Evolutionary conservation across 2,329 filamentous ascomycete genomes (phyloP), one percentile per base, ranked within the genome.

Genomic region (Zymoseptoria crescenta): DNA sequence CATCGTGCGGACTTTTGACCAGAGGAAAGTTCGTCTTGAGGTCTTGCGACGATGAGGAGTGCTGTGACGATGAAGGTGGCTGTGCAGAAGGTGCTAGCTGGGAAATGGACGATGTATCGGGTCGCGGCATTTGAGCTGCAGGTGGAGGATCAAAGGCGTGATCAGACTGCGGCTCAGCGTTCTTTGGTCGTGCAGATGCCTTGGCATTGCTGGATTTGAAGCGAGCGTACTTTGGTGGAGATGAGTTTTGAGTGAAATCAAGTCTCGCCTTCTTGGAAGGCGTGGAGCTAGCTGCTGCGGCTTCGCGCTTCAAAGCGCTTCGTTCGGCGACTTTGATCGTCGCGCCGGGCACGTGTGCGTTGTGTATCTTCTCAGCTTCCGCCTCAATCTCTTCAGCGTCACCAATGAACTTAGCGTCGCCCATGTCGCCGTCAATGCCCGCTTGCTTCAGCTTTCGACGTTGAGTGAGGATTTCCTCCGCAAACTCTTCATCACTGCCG

Each of bases 1-100:
- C 81, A 65, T 89, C 84, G 65, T 85, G 81, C 0, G 86, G 82
- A 65, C 93, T 84, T 73, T 96, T 95, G 21, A 93, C 88, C 10
- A 91, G 82, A 1, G 87, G 82, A 67, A 91, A 95, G 28, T 80
- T 80, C 27, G 91, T 76, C 21, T 77, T 79, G 62, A 79, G 68
- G 64, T 69, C 66, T 63, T 80, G 77, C 4, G 75, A 77, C 3
- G 67, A 69, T 45, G 64, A 59, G 67, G 72, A 51, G 62, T 68
- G 66, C 30, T 62, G 63, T 49, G 68, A 67, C 8, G 67, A 68
- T 52, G 57, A 68, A 63, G 55, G 64, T 52, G 54, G 68, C 45
- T 66, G 62, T 41, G 59, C 59, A 35, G 62, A 51, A n/a, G 58
- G 59, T 13, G 62, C 60, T 8, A 58, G 35, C 13, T 28, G 45